Conservation (phyloP, 2,329 filamentous ascomycete species). For the Grosmannia huntii region DNA sequence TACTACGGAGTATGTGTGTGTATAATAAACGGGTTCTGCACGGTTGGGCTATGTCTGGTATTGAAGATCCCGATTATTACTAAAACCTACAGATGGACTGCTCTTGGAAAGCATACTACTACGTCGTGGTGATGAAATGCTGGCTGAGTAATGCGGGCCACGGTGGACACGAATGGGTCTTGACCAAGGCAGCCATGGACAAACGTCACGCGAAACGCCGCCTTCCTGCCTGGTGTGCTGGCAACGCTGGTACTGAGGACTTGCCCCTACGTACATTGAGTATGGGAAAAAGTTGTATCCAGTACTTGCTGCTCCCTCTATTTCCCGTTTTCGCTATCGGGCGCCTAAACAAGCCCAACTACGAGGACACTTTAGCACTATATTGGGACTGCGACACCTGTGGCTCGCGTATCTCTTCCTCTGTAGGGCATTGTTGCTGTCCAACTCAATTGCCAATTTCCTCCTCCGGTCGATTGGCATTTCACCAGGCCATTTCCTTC, state of each 20-base stretch:
- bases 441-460: background rate
- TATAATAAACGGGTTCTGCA: too few relatives aligned
- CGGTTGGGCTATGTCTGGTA: too few relatives aligned
- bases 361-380: background rate
- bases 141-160: background rate
- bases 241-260: background rate
- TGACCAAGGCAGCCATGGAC: conserved; percentile 12
- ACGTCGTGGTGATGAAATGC: background rate
- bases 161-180: background rate
- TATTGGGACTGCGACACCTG: background rate
- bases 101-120: too few relatives aligned
- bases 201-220: conserved; percentile 10
- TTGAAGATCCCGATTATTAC: too few relatives aligned
- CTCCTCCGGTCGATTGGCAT: background rate
- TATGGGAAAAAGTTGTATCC: background rate
- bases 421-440: background rate
- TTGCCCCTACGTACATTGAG: too few relatives aligned
- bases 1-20: too few relatives aligned
- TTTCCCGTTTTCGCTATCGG: background rate
- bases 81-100: too few relatives aligned
- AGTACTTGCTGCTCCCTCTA: background rate
- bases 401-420: background rate
- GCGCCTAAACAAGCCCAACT: background rate
- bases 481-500: background rate
- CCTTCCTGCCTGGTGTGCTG: background rate